Conservation (phyloP, 768 basidiomycete genomes). For the Leccinum arenicola region DNA sequence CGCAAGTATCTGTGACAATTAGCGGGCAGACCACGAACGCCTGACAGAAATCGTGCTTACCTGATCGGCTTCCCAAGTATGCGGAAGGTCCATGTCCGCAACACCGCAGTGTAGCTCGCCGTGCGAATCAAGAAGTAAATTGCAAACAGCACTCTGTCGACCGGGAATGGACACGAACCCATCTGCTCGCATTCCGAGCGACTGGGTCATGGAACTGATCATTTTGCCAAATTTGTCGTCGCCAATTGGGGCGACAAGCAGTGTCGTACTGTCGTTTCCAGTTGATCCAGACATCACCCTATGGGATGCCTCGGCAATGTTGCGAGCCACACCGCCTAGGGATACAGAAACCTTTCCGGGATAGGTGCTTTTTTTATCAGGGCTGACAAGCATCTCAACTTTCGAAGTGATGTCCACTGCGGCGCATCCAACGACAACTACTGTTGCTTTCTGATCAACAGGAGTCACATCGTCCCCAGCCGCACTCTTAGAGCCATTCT, state of each 20-base stretch:
- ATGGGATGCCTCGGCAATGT: constrained; percentile 88
- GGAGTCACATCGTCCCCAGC: background rate
- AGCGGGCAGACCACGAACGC: background rate
- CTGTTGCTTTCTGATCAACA: constrained; percentile 35
- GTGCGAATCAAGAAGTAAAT: constrained; percentile 69
- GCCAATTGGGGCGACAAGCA: constrained; percentile 77
- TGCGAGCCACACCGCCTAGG: constrained; percentile 91
- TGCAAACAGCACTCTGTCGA: constrained; percentile 76
- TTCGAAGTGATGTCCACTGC: constrained; percentile 85
- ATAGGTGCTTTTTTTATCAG: constrained; percentile 64
- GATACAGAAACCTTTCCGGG: constrained; percentile 74
- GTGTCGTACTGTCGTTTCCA: constrained; percentile 31
- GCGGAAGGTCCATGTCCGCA: constrained; percentile 83
- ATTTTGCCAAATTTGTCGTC: constrained; percentile 74
- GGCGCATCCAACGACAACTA: constrained; percentile 80
- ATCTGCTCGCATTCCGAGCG: constrained; percentile 77
- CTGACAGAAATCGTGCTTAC: constrained; percentile 30
- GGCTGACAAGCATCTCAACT: constrained; percentile 31
- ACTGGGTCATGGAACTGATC: constrained; percentile 52
- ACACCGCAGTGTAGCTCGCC: constrained; percentile 82
- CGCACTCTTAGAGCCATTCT: background rate
- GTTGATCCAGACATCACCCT: constrained; percentile 45
- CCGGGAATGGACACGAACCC: constrained; percentile 52
- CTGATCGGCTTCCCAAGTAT: constrained; percentile 42
- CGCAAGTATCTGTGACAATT: constrained; percentile 44